Evolutionary conservation across 1,284 basidiomycete species (phyloP).

Genomic region (Ustilago trichophora): DNA sequence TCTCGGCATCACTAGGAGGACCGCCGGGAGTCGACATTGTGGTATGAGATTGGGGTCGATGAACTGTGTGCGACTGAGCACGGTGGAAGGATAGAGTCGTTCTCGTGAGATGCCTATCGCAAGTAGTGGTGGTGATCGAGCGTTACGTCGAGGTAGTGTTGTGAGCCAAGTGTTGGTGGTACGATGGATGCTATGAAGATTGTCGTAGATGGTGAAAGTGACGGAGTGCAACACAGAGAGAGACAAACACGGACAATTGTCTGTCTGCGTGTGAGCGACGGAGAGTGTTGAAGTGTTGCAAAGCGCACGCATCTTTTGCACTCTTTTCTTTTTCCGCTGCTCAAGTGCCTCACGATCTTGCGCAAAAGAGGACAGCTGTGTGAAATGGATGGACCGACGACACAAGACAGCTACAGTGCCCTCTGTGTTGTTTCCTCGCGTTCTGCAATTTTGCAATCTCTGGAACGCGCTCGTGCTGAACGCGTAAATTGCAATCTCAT

Average conservation of each 20-base stretch:
- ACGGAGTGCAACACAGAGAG: too few relatives aligned
- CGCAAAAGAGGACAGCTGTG: too few relatives aligned
- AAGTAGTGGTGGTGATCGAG: too few relatives aligned
- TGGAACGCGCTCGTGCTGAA: conserved; percentile 13
- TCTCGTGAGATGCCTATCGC: background rate
- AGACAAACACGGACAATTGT: too few relatives aligned
- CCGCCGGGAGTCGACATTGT: conserved; percentile 48
- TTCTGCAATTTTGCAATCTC: conserved; percentile 3
- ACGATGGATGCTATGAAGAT: too few relatives aligned
- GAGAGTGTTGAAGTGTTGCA: too few relatives aligned
- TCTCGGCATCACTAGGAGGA: conserved; percentile 39
- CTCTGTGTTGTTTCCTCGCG: background rate
- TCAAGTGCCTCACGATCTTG: conserved; percentile 7
- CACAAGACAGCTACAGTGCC: conserved; percentile 30
- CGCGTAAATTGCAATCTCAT: conserved; percentile 32
- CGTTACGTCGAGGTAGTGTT: too few relatives aligned
- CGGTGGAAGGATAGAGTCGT: background rate
- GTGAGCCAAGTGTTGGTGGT: too few relatives aligned
- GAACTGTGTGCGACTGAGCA: background rate
- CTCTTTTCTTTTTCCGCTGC: background rate
- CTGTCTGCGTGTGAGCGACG: too few relatives aligned
- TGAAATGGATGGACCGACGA: background rate
- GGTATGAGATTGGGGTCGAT: background rate
- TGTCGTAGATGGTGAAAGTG: too few relatives aligned
- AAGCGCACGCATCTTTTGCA: too few relatives aligned